Evolutionary conservation across 2,329 filamentous ascomycete species (phyloP), one percentile per base, ranked within the genome.

Genomic region (Biscogniauxia marginata): DNA sequence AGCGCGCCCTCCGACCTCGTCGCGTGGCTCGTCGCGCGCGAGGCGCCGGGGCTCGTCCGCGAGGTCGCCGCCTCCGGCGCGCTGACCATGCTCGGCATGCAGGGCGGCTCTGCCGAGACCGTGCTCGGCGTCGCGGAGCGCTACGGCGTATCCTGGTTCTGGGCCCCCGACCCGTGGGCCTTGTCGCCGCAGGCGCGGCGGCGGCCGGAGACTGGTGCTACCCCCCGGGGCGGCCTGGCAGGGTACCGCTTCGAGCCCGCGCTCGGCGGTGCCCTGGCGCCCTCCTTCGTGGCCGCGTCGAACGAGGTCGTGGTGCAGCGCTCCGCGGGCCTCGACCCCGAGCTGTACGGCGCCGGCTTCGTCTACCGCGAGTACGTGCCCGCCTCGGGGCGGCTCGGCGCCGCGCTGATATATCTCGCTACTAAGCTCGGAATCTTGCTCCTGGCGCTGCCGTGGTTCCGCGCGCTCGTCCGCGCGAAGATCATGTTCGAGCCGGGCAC

Each of bases 81-180:
- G 22, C 55, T 66, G 34, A 52, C 58, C 43, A 54, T 58, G 11
- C 59, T 58, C 8, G 64, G 63, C 9, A 60, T 59, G 46, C 61
- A 66, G 54, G 56, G 67, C 39, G 67, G 67, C 8, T 67, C 79
- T 1, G 72, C 83, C 1, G 74, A 78, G 34, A 85, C 84, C 0
- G 71, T 82, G 25, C 66, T 88, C 11, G 77, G 49, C 45, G 20
- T 64, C 8, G 62, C 67, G 22, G 66, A 68, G 49, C 53, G 52
- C 30, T 66, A 57, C 47, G 56, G 54, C 43, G 46, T 67, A 30
- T 46, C 30, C 16, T 51, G 58, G 22, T 30, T 66, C 20, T 49
- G 59, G 21, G 43, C 62, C 2, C 47, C 59, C 1, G 21, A 61
- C 19, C 54, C 63, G 7, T 57, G 61, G 44, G 58, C 58, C 23